phyloP scores from a whole-genome alignment of 306 rosid species.

The Comarum palustre region DNA sequence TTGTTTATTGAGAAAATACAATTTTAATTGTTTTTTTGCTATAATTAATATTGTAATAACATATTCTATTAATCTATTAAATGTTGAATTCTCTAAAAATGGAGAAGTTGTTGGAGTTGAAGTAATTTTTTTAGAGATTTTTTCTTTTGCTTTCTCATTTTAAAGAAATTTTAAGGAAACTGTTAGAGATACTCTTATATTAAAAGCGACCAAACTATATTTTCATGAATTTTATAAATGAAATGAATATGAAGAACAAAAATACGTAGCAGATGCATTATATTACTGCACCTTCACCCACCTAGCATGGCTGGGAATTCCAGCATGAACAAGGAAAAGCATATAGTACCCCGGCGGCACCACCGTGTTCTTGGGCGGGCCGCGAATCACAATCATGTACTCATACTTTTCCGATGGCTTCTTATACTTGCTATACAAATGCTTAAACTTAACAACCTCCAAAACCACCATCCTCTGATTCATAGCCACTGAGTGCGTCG shows the following conservation, averaged over 20 bases:
- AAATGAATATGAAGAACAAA: neutral
- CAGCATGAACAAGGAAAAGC: slow-evolving; percentile 61
- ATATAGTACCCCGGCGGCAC: slow-evolving; percentile 74
- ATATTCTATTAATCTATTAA: no score
- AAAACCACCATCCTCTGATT: slow-evolving; percentile 71
- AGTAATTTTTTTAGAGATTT: no score
- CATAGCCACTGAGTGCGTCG: slow-evolving; percentile 64
- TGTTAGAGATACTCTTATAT: no score
- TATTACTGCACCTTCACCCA: slow-evolving; percentile 57
- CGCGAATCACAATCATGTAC: slow-evolving; percentile 38
- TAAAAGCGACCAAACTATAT: no score
- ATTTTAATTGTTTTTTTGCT: no score
- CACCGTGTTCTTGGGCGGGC: slow-evolving; percentile 41
- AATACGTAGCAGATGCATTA: no score
- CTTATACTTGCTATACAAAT: slow-evolving; percentile 11
- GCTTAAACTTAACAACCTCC: slow-evolving; percentile 23
- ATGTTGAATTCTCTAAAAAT: no score
- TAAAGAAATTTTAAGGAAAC: no score
- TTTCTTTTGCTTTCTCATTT: no score
- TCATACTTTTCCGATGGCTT: neutral
- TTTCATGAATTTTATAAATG: neutral
- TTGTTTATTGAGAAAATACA: no score
- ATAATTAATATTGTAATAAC: no score
- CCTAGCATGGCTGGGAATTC: slow-evolving; percentile 52
- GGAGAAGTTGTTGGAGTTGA: no score